Evolutionary conservation across 31 red algal species (phyloP).

Genomic region (Porphyra umbilicalis): DNA sequence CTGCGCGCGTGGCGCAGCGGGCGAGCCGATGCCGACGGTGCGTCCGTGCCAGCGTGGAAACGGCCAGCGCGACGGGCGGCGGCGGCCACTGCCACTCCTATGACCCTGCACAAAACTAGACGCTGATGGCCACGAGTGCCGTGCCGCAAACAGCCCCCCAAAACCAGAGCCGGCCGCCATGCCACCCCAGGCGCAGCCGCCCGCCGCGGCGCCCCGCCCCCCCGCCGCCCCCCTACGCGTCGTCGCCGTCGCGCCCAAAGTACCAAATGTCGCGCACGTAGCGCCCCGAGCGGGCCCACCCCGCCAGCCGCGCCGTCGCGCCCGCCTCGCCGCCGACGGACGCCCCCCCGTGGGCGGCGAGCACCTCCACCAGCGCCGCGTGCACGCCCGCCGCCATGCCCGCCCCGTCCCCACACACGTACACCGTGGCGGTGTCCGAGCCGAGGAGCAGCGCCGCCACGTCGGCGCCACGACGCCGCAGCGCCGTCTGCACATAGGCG

Average conservation of each 20-base stretch:
- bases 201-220: no score
- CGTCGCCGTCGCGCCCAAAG: constrained; percentile 18
- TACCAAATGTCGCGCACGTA: constrained; percentile 82
- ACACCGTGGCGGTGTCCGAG: constrained; percentile 32
- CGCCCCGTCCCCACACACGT: constrained; percentile 80
- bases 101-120: no score
- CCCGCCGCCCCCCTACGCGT: not conserved
- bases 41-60: no score
- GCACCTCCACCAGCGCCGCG: constrained; percentile 34
- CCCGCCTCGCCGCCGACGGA: constrained; percentile 17
- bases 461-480: constrained; percentile 16
- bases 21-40: no score
- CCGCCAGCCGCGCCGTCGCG: constrained; percentile 28
- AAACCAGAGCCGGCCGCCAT: no score
- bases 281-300: constrained; percentile 25
- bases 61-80: no score
- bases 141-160: no score
- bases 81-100: no score
- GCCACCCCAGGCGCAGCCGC: no score
- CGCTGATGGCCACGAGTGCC: no score
- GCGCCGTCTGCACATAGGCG: constrained; percentile 52
- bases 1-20: no score
- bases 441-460: constrained; percentile 25
- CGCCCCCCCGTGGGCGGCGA: constrained; percentile 29
- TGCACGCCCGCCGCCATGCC: constrained; percentile 79